A percentile compares a stretch with the other conserved stretches of the same genome.
These are phyloP conservation scores for Gastrolobium villosum DNA, from an alignment of 306 rosid species.

Conservation along the genomic window DNA sequence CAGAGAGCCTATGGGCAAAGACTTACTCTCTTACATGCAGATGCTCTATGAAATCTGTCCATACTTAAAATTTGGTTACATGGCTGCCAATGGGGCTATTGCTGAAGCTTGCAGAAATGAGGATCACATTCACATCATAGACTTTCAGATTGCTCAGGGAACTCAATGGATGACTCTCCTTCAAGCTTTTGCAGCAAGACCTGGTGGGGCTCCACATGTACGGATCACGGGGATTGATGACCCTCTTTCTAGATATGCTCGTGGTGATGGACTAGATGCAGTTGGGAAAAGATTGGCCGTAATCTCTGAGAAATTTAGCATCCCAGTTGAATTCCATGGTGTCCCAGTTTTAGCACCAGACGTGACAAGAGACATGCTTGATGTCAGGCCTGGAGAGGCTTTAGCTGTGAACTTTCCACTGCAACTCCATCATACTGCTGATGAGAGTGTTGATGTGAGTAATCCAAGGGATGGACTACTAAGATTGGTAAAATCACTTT, in stretches of 20 bases:
- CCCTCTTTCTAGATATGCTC: conserved; percentile 72
- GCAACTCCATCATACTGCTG: conserved; percentile 91
- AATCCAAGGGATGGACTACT: conserved; percentile 85
- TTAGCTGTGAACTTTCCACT: conserved; percentile 88
- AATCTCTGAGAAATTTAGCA: conserved; percentile 64
- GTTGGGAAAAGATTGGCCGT: conserved; percentile 63
- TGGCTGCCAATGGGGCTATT: conserved; percentile 96
- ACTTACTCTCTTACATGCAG: conserved; percentile 82
- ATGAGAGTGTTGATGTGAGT: conserved; percentile 80
- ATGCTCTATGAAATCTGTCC: conserved; percentile 85
- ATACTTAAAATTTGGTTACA: conserved; percentile 87
- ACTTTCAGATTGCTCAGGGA: conserved; percentile 89
- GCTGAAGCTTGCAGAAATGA: conserved; percentile 91
- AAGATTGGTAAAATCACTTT: conserved; percentile 76
- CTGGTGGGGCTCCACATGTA: conserved; percentile 81
- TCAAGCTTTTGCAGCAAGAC: conserved; percentile 93
- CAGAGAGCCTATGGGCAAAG: conserved; percentile 80
- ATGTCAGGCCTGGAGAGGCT: conserved; percentile 80
- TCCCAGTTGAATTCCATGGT: conserved; percentile 78
- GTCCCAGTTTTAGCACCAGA: conserved; percentile 71
- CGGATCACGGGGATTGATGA: conserved; percentile 89
- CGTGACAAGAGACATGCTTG: conserved; percentile 77
- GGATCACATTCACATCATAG: conserved; percentile 85
- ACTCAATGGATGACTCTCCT: conserved; percentile 88
- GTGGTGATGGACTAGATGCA: conserved; percentile 76